Conservation (phyloP, 805 yeast species). For the Jamesozyma lodderae region DNA sequence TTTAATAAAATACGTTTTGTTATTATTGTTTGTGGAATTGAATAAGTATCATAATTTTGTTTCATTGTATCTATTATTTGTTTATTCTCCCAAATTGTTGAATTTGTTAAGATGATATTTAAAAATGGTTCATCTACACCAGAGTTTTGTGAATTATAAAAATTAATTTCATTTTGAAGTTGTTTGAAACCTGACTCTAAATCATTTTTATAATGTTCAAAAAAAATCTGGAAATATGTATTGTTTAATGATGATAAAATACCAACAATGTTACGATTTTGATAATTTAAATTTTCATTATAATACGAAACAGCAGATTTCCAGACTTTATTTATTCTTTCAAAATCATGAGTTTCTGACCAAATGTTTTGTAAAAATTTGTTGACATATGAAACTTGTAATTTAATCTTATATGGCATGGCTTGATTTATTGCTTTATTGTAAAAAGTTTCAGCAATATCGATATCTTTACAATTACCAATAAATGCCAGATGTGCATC, state of each 20-base stretch:
- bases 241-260: slow-evolving; percentile 62
- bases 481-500: slow-evolving; percentile 68
- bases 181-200: slow-evolving; percentile 42
- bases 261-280: slow-evolving; percentile 37
- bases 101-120: slow-evolving; percentile 57
- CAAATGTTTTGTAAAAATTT: slow-evolving; percentile 50
- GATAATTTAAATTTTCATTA: neutral
- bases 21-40: slow-evolving; percentile 51
- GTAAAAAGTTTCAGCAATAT: slow-evolving; percentile 59
- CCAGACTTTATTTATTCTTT: slow-evolving; percentile 51
- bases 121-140: slow-evolving; percentile 67
- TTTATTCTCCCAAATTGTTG: slow-evolving; percentile 53
- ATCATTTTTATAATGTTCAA: slow-evolving; percentile 39
- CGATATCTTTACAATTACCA: slow-evolving; percentile 60
- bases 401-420: slow-evolving; percentile 58
- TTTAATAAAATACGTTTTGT: slow-evolving; percentile 62
- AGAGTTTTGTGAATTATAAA: slow-evolving; percentile 37
- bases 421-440: slow-evolving; percentile 55
- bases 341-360: slow-evolving; percentile 44
- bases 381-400: slow-evolving; percentile 62
- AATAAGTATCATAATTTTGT: slow-evolving; percentile 44
- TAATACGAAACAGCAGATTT: slow-evolving; percentile 19
- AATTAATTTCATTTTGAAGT: slow-evolving; percentile 43
- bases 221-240: slow-evolving; percentile 54
- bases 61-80: slow-evolving; percentile 50